Evolutionary conservation across 2,329 filamentous ascomycete genomes (phyloP), one percentile per base, ranked within the genome.

Genomic region (Magnaporthiopsis incrustans): DNA sequence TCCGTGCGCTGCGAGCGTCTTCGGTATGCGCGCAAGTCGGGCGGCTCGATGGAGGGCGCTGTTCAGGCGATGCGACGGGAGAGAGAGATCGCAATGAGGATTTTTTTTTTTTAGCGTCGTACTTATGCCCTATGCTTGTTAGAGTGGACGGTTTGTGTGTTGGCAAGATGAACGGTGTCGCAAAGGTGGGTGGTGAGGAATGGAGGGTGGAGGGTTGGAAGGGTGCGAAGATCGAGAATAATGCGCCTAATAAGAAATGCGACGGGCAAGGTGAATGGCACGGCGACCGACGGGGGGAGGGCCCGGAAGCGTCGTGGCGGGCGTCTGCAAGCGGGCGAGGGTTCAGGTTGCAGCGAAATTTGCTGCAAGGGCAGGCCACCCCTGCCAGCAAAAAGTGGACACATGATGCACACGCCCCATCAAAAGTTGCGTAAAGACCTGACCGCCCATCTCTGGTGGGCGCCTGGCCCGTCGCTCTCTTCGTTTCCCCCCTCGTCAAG

Each of bases 191-290:
- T 6, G 58, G 58, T 8, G 33, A 32, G 58, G 32, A 32, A 60
- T 32, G 58, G 14, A 58, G 58, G 58, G 44, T 53, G 57, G 12
- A 57, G 57, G 57, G 38, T 44, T 44, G 38, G 38, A 44, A 44
- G 38, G 38, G 38, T 44, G 38, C 38, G 15, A 22, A 44, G 38
- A 44, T 22, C n/a, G 15, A 60, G 58, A 60, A 60, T 60, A 60
- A 60, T 60, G 58, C 58, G 58, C 58, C 58, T 60, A 60, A 60
- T 60, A 60, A 60, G 26, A 60, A 33, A 53, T 44, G 38, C 38
- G 38, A 44, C 38, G 18, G 38, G 38, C 38, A 44, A 44, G 38
- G 38, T 44, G 38, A 44, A 22, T 44, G 38, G 38, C 38, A 44
- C 18, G 18, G 38, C 38, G 38, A 44, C 38, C 38, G 27, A 30